Conservation (phyloP, 108 stramenopile species). For the Skeletonema menzelii region DNA sequence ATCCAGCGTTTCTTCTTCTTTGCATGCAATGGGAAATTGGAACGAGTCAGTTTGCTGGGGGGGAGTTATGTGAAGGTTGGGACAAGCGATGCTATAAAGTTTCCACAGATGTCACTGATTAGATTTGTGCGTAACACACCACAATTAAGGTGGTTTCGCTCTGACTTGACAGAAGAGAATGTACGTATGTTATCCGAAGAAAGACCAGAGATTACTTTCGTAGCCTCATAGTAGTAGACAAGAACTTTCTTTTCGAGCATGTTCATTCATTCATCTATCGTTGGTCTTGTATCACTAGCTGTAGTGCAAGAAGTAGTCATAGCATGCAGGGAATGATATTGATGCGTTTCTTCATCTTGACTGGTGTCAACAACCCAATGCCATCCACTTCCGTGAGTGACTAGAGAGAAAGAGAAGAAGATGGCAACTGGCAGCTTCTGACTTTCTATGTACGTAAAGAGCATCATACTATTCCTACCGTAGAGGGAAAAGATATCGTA, state of each 20-base stretch:
- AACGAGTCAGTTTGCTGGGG: slow-evolving; percentile 39
- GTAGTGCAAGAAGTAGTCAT: no score
- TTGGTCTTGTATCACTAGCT: no score
- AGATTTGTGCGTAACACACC: slow-evolving; percentile 38
- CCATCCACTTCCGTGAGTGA: no score
- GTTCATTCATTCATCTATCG: no score
- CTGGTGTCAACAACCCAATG: no score
- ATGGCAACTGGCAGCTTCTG: no score
- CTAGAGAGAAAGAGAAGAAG: no score
- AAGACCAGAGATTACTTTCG: slow-evolving; percentile 48
- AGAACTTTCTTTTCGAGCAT: background rate
- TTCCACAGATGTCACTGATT: slow-evolving; percentile 41
- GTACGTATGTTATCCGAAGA: slow-evolving; percentile 28
- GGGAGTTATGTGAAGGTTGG: slow-evolving; percentile 21
- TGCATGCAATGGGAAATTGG: slow-evolving; percentile 16
- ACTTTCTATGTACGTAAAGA: no score
- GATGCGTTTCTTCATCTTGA: no score
- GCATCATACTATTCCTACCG: no score
- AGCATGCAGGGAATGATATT: no score
- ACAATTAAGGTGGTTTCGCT: slow-evolving; percentile 43
- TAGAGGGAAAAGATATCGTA: no score
- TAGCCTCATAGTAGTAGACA: background rate
- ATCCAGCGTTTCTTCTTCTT: slow-evolving; percentile 25
- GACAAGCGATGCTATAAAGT: background rate
- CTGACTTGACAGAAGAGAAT: slow-evolving; percentile 45